Base-by-base conservation (phyloP, 1,139 yeast genomes). In the Yarrowia galli region DNA sequence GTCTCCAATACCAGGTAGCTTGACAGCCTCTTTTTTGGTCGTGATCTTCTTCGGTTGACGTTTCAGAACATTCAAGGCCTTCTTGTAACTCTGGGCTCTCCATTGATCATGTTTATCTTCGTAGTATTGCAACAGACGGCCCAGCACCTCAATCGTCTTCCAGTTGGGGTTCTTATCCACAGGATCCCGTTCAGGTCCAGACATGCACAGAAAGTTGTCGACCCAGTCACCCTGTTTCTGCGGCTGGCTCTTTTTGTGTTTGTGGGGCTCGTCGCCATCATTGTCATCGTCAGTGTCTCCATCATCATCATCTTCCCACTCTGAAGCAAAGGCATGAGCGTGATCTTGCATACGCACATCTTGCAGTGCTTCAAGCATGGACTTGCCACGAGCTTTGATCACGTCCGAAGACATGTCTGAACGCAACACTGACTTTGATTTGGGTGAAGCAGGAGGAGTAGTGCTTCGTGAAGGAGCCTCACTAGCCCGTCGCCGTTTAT, bases 71-170 rank as follows among this genome's bases (percentile, higher is more conserved):
- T 76, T 75, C 46, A 83, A 78, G 0, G 89, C 89, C 20, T 79
- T 76, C 43, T 79, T 75, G 71, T 87, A 87, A n/a, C 85, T 81
- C 61, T 79, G 76, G 1, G 80, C 79, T 46, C 84, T 77, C 73
- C 79, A 85, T 35, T 72, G 72, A 40, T 84, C 84, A 5, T 84
- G 84, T 61, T 77, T 76, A 0, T 76, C 72, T 49, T 76, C 73
- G 68, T 83, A 79, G 60, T 81, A 79, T 13, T 76, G 73, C n/a
- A 79, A 78, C 74, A 85, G 74, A 64, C 77, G 75, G 7, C 76
- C 72, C 38, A 86, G 76, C 0, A 79, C 73, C 2, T 76, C 73
- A 8, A 84, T 78, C 0, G 83, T 73, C 36, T 70, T 70, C 56
- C 76, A 73, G 68, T 85, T 84, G 12, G 81, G 79, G 28, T 70